Evolutionary conservation across 768 basidiomycete species (phyloP).

Genomic region (Boletus sp.): DNA sequence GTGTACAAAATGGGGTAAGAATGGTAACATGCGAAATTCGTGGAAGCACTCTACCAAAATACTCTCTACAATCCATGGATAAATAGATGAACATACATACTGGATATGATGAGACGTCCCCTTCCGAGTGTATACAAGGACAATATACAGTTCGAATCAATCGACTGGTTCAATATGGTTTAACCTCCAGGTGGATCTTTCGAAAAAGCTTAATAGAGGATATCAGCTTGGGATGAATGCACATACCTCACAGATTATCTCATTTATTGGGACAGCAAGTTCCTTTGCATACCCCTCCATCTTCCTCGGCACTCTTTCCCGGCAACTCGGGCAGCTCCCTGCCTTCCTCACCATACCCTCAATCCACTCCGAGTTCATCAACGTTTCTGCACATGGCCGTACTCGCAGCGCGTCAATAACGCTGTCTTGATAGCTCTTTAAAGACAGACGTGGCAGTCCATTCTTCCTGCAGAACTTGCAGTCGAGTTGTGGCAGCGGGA

Average conservation of each 20-base stretch:
- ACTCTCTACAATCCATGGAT: neutral
- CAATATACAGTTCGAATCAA: slow-evolving; percentile 11
- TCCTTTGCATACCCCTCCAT: slow-evolving; percentile 31
- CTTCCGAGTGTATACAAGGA: neutral
- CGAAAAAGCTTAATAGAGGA: neutral
- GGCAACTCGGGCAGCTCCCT: slow-evolving; percentile 30
- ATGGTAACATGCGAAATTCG: neutral
- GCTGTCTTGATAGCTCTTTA: slow-evolving; percentile 34
- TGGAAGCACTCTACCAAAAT: neutral
- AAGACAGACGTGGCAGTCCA: slow-evolving; percentile 30
- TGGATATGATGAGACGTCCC: neutral
- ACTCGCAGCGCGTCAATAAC: slow-evolving; percentile 32
- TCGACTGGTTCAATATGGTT: slow-evolving; percentile 26
- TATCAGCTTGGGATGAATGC: neutral
- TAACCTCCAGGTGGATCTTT: slow-evolving; percentile 29
- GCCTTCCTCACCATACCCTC: slow-evolving; percentile 30
- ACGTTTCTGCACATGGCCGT: slow-evolving; percentile 33
- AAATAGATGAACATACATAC: slow-evolving; percentile 1
- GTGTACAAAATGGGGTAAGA: neutral
- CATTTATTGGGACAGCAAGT: slow-evolving; percentile 26
- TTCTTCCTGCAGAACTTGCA: slow-evolving; percentile 38
- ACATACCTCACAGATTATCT: slow-evolving; percentile 31
- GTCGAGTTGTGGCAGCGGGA: slow-evolving; percentile 31
- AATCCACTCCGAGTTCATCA: slow-evolving; percentile 32
- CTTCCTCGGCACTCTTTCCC: slow-evolving; percentile 31